phyloP scores from a whole-genome alignment of 208 protist species.

The Acanthamoeba culbertsoni region DNA sequence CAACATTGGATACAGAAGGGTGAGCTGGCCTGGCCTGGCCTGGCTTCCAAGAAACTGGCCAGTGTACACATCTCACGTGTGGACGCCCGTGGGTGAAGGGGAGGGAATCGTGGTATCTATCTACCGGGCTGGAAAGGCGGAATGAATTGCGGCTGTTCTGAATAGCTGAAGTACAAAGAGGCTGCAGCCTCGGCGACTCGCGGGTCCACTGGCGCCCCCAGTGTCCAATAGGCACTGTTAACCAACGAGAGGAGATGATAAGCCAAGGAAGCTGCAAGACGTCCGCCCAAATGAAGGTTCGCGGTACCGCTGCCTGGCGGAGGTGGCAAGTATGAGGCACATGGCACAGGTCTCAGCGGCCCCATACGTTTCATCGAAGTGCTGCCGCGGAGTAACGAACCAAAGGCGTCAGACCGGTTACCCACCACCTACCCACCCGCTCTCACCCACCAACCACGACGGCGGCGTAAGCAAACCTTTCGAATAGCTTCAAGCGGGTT shows the following conservation, averaged over 20 bases:
- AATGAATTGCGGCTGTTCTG: neutral
- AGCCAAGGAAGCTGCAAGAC: neutral
- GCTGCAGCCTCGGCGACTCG: neutral
- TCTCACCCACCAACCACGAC: neutral
- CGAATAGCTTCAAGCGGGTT: neutral
- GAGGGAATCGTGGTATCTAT: neutral
- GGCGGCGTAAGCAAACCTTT: neutral
- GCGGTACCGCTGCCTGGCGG: neutral
- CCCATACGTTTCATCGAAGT: neutral
- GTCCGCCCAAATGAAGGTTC: neutral
- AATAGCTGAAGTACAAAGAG: neutral
- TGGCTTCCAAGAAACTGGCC: too few relatives aligned
- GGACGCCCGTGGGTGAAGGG: neutral
- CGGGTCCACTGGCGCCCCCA: neutral
- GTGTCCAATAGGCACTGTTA: neutral
- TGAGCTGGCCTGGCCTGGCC: too few relatives aligned
- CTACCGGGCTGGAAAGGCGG: too few relatives aligned
- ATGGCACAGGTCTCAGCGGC: neutral
- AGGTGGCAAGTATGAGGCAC: slow-evolving; percentile 29
- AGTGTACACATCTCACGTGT: too few relatives aligned
- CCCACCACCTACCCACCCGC: neutral
- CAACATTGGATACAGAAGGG: too few relatives aligned
- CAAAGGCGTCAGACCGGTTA: neutral
- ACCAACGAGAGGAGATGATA: neutral
- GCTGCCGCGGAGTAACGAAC: too few relatives aligned